Conservation (phyloP, 331 rosid species). For the Malus hybrid region DNA sequence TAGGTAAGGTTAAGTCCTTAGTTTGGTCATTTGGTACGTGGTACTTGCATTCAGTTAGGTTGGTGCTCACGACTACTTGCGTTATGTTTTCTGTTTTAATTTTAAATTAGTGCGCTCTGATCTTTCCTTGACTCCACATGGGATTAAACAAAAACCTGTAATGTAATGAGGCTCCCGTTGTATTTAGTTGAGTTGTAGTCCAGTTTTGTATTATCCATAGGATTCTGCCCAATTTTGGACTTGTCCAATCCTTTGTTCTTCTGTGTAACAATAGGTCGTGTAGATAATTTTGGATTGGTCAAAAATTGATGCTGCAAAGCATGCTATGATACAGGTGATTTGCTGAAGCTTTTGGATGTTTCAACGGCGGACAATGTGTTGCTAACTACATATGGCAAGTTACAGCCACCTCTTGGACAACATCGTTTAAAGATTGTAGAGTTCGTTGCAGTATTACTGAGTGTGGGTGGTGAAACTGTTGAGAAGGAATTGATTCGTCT, state of each 20-base stretch:
- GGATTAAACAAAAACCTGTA: background rate
- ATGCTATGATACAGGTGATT: slow-evolving; percentile 54
- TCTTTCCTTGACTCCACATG: background rate
- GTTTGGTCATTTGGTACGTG: background rate
- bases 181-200: no score
- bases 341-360: slow-evolving; percentile 75
- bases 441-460: slow-evolving; percentile 72
- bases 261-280: background rate
- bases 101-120: background rate
- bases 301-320: slow-evolving; percentile 5
- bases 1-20: slow-evolving; percentile 43
- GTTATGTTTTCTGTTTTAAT: background rate
- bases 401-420: slow-evolving; percentile 96
- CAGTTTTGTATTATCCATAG: background rate
- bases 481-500: slow-evolving; percentile 75
- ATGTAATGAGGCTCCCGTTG: background rate
- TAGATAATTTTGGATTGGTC: background rate
- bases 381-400: slow-evolving; percentile 85
- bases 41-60: background rate
- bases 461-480: slow-evolving; percentile 83
- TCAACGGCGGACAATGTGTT: slow-evolving; percentile 54
- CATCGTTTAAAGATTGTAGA: slow-evolving; percentile 96
- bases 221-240: background rate
- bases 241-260: background rate
- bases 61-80: background rate